These are phyloP conservation scores for Clonostachys rhizophaga DNA, from an alignment of 2,329 filamentous ascomycete species.

Conservation along the genomic window DNA sequence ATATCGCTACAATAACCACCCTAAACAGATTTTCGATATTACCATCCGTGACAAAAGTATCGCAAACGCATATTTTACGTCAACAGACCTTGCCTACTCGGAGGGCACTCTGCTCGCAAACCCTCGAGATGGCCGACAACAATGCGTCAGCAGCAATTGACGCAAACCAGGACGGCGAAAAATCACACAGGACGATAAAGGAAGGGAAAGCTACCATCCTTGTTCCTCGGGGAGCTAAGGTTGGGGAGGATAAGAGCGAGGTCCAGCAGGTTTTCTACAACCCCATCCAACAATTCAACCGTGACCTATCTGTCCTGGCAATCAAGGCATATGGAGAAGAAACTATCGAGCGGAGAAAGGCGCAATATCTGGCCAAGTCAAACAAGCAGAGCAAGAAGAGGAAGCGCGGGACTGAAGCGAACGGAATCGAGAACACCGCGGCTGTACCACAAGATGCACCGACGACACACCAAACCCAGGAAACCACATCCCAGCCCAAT, in stretches of 20 bases:
- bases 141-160: background rate
- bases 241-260: constrained; percentile 48
- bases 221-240: constrained; percentile 39
- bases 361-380: constrained; percentile 11
- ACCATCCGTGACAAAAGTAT: too few relatives aligned
- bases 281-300: constrained; percentile 97
- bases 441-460: constrained; percentile 4
- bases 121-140: background rate
- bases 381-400: constrained; percentile 29
- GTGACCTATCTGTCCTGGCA: constrained; percentile 86
- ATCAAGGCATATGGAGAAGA: constrained; percentile 86
- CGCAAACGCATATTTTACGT: too few relatives aligned
- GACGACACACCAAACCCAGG: constrained; percentile 3
- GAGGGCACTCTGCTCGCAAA: too few relatives aligned
- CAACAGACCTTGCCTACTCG: too few relatives aligned
- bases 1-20: too few relatives aligned
- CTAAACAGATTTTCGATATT: too few relatives aligned
- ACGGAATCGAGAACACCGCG: constrained; percentile 6
- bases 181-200: constrained; percentile 44
- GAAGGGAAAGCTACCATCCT: constrained; percentile 56
- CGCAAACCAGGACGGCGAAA: constrained; percentile 29
- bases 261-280: constrained; percentile 93
- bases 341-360: constrained; percentile 32
- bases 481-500: constrained; percentile 7
- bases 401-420: constrained; percentile 32